phyloP scores from a whole-genome alignment of 441 rosid species.

The Populus hybrid region DNA sequence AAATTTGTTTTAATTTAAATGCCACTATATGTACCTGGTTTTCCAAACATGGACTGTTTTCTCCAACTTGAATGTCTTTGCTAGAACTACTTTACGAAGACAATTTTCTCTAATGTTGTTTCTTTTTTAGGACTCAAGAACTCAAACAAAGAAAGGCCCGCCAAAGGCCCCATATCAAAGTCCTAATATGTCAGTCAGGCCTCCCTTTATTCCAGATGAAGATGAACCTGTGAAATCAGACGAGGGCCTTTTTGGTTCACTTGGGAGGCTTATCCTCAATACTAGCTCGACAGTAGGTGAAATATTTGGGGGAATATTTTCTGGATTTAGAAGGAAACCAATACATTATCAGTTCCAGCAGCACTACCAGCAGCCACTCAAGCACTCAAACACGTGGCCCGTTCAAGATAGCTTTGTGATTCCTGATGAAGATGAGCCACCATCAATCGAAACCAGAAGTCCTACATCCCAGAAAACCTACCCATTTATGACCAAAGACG shows the following conservation, averaged over 20 bases:
- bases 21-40: neutral
- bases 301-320: conserved; percentile 49
- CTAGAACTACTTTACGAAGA: neutral
- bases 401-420: conserved; percentile 79
- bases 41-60: neutral
- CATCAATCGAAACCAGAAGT: conserved; percentile 59
- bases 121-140: conserved; percentile 43
- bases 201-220: conserved; percentile 67
- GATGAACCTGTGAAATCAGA: conserved; percentile 61
- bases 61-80: neutral
- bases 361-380: conserved; percentile 46
- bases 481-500: conserved; percentile 32
- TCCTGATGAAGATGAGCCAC: conserved; percentile 80
- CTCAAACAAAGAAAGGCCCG: conserved; percentile 36
- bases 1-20: too few relatives aligned
- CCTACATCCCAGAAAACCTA: conserved; percentile 49
- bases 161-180: conserved; percentile 66
- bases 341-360: conserved; percentile 45
- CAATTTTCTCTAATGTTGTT: conserved; percentile 4
- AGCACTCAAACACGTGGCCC: conserved; percentile 54
- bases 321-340: conserved; percentile 53
- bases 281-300: conserved; percentile 68
- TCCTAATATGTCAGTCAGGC: conserved; percentile 57
- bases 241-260: conserved; percentile 67
- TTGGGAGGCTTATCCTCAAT: conserved; percentile 64